Evolutionary conservation across 2,329 filamentous ascomycete genomes (phyloP).

Genomic region (Aspergillus clavatus): DNA sequence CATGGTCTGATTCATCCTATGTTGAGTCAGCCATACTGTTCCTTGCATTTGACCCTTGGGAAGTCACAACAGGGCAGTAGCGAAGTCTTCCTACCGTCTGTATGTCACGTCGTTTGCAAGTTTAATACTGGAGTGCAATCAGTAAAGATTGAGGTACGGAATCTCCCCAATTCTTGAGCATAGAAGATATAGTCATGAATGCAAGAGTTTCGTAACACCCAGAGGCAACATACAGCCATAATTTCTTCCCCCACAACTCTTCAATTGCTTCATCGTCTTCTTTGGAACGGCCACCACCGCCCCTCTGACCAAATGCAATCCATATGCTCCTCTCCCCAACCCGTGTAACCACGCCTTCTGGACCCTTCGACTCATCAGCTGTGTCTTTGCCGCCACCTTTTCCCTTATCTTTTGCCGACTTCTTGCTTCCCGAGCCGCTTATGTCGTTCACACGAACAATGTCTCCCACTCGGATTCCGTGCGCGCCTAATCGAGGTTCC

Average conservation of each 20-base stretch:
- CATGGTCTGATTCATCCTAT: conserved; percentile 62
- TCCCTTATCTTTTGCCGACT: conserved; percentile 29
- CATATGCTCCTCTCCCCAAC: conserved; percentile 40
- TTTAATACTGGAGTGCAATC: conserved; percentile 50
- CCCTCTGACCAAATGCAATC: conserved; percentile 43
- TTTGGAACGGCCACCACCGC: conserved; percentile 29
- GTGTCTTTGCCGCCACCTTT: conserved; percentile 28
- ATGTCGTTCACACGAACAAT: conserved; percentile 43
- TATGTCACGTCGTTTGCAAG: conserved; percentile 63
- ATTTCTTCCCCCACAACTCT: conserved; percentile 51
- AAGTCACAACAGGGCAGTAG: neutral
- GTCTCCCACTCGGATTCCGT: conserved; percentile 47
- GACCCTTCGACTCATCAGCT: conserved; percentile 26
- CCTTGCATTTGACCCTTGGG: neutral
- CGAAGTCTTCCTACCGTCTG: conserved; percentile 47
- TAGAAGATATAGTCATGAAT: neutral
- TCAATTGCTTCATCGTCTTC: conserved; percentile 42
- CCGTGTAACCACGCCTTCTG: conserved; percentile 46
- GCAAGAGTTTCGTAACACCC: neutral
- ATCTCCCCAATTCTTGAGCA: neutral
- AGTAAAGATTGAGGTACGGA: conserved; percentile 1
- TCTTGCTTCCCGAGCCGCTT: conserved; percentile 20
- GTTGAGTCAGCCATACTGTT: conserved; percentile 8
- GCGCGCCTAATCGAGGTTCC: conserved; percentile 39
- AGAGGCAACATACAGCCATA: conserved; percentile 56